Evolutionary conservation across 495 filamentous ascomycete genomes (phyloP).

Genomic region (Bacidia gigantensis): DNA sequence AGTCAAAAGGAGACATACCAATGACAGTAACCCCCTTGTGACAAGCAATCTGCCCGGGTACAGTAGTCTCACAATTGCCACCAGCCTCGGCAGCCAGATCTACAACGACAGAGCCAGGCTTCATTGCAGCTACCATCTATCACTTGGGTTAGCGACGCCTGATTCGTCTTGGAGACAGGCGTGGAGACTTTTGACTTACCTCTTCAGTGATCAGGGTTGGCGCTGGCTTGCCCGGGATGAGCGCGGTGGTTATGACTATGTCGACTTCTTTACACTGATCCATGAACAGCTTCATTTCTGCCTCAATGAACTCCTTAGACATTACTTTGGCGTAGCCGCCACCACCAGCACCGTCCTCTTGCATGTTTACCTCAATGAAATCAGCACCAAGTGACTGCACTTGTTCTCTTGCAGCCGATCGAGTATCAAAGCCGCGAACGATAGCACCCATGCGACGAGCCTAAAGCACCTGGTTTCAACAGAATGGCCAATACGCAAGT

Average conservation of each 20-base stretch:
- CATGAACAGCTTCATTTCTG: constrained; percentile 1
- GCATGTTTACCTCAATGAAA: not conserved
- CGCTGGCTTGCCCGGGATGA: not conserved
- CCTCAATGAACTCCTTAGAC: constrained; percentile 1
- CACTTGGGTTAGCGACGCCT: no score
- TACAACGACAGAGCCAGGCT: not conserved
- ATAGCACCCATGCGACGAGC: not conserved
- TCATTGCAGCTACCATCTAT: constrained; percentile 2
- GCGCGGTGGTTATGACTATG: not conserved
- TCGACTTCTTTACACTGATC: not conserved
- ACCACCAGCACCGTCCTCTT: not conserved
- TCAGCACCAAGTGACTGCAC: not conserved
- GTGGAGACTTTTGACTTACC: not conserved
- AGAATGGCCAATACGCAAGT: not conserved
- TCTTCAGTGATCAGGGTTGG: not conserved
- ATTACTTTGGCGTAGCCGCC: not conserved
- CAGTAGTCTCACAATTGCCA: not conserved
- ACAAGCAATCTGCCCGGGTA: not conserved
- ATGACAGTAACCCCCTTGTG: not conserved
- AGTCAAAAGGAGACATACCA: no score
- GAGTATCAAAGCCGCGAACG: not conserved
- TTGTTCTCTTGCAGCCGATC: not conserved
- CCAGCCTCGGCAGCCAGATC: not conserved
- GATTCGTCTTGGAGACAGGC: no score
- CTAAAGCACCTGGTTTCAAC: not conserved